Percentiles rank a stretch among this genome's conserved stretches.
These are phyloP conservation scores for Themeda triandra DNA, from an alignment of 176 grass and related monocot species.

Conservation along the genomic window DNA sequence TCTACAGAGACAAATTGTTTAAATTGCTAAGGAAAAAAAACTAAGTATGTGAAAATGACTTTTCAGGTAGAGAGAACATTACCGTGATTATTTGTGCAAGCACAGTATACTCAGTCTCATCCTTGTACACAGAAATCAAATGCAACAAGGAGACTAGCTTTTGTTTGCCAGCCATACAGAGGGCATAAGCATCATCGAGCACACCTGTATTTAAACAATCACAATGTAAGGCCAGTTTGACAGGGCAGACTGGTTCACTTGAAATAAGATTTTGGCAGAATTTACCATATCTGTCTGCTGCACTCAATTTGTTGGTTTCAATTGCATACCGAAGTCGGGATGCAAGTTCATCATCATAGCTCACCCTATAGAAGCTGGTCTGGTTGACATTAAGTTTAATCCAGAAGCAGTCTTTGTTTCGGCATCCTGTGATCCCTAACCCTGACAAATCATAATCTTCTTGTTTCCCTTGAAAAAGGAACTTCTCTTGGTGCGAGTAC, in stretches of 20 bases:
- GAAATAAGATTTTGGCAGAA: conserved; percentile 11
- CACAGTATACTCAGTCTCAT: conserved; percentile 81
- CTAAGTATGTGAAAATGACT: not conserved
- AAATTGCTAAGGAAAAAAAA: conserved; percentile 7
- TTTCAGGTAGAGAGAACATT: conserved; percentile 24
- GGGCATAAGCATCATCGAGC: conserved; percentile 81
- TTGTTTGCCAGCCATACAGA: conserved; percentile 89
- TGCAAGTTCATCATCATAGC: conserved; percentile 80
- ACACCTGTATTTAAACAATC: conserved; percentile 58
- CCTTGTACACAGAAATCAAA: conserved; percentile 71
- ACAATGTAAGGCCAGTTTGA: conserved; percentile 25
- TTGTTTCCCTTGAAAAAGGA: conserved; percentile 62
- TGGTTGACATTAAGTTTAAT: conserved; percentile 91
- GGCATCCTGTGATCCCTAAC: conserved; percentile 35
- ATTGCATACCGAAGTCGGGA: conserved; percentile 64
- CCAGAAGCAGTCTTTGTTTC: conserved; percentile 54
- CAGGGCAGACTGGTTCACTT: not conserved
- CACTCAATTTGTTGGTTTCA: conserved; percentile 60
- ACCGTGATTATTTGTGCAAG: conserved; percentile 61
- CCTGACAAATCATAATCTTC: conserved; percentile 49
- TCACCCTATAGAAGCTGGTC: conserved; percentile 91
- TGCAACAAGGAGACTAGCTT: conserved; percentile 67
- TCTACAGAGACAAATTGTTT: conserved; percentile 44
- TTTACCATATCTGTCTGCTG: conserved; percentile 87
- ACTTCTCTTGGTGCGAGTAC: conserved; percentile 70